These are phyloP conservation scores for Pyronema domesticum DNA, from an alignment of 495 filamentous ascomycete species.

Conservation along the genomic window DNA sequence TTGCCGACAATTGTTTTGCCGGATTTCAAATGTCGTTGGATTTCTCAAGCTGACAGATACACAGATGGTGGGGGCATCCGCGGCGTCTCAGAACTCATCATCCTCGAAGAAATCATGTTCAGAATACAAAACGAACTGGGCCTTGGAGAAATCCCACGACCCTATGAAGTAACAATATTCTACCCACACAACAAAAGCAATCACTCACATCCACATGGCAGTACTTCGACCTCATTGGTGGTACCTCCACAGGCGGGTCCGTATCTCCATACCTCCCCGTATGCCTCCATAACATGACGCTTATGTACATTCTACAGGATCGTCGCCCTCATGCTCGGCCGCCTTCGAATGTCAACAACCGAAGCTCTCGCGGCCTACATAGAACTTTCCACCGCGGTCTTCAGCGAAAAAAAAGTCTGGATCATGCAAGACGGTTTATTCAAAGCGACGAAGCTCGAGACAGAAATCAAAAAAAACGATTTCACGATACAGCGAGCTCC, in stretches of 20 bases:
- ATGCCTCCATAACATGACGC: not conserved
- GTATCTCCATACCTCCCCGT: not conserved
- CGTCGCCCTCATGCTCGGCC: constrained; percentile 27
- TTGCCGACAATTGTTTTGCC: too few relatives aligned
- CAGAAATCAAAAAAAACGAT: constrained; percentile 9
- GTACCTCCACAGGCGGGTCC: constrained; percentile 14
- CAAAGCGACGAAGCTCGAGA: constrained; percentile 11
- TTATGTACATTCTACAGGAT: constrained; percentile 8
- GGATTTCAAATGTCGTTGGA: too few relatives aligned
- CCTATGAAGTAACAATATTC: not conserved
- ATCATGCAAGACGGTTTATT: constrained; percentile 10
- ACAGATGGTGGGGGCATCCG: constrained; percentile 20
- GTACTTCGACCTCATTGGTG: constrained; percentile 19
- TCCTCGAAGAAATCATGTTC: constrained; percentile 15
- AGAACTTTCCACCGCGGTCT: constrained; percentile 18
- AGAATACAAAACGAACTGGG: constrained; percentile 4
- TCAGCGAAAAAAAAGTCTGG: constrained; percentile 10
- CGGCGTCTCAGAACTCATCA: constrained; percentile 13
- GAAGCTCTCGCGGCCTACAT: constrained; percentile 25
- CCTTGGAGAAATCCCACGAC: constrained; percentile 2
- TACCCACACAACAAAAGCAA: too few relatives aligned
- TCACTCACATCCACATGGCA: not conserved
- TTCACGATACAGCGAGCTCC: constrained; percentile 3
- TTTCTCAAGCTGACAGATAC: too few relatives aligned
- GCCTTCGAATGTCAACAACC: constrained; percentile 22